A percentile compares a stretch with the other conserved stretches of the same genome.
phyloP scores from a whole-genome alignment of 2,329 filamentous ascomycete genomes.

The Fusarium xyrophilum region DNA sequence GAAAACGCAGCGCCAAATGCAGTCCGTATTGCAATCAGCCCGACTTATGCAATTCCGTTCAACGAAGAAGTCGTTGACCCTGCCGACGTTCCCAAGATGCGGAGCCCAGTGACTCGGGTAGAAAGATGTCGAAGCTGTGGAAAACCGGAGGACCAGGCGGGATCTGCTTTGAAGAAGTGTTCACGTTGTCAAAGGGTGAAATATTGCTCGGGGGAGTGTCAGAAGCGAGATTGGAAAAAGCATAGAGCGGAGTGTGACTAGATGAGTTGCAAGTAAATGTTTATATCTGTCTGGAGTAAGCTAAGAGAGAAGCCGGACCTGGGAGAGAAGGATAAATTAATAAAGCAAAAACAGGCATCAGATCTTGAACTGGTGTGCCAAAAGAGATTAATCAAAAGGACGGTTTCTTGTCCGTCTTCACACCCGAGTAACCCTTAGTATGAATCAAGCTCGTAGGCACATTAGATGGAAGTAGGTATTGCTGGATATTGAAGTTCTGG shows the following conservation, averaged over 20 bases:
- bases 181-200: conserved; percentile 51
- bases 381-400: neutral
- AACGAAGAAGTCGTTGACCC: conserved; percentile 51
- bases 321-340: neutral
- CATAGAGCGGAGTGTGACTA: conserved; percentile 54
- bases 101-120: neutral
- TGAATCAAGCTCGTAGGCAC: neutral
- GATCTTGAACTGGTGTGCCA: neutral
- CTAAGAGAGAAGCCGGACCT: neutral
- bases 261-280: neutral
- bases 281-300: neutral
- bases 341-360: neutral
- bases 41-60: conserved; percentile 54
- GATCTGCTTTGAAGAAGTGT: conserved; percentile 53
- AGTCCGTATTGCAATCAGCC: conserved; percentile 66
- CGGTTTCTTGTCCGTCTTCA: neutral
- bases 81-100: conserved; percentile 22
- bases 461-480: neutral
- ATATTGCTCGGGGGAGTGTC: conserved; percentile 62
- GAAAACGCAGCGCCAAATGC: conserved; percentile 51
- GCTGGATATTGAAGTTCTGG: neutral
- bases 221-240: conserved; percentile 61
- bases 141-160: conserved; percentile 41
- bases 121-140: conserved; percentile 50
- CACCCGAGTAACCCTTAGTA: neutral